Percentiles rank a stretch among this genome's conserved stretches.
These are phyloP conservation scores for Carex arenaria DNA, from an alignment of 202 grass and related monocot genomes.

Conservation along the genomic window DNA sequence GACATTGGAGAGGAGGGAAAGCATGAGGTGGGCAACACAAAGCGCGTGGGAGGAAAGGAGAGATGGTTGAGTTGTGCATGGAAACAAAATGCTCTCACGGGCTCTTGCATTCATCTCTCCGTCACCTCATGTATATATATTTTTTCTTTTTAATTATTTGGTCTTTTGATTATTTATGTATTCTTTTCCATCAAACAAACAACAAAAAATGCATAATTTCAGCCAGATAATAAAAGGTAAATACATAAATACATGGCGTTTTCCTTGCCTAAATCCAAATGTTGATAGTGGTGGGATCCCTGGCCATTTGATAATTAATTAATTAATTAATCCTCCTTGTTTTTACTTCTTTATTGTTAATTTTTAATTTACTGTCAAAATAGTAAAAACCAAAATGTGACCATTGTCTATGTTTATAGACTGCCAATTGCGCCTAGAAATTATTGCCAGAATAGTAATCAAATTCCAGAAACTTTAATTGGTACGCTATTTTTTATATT, in stretches of 20 bases:
- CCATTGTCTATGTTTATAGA: background rate
- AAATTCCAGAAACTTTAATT: no score
- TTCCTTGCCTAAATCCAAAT: conserved; percentile 3
- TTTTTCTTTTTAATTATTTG: background rate
- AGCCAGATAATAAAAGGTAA: background rate
- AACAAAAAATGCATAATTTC: background rate
- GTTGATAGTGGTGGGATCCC: background rate
- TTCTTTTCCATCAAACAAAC: background rate
- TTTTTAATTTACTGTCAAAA: background rate
- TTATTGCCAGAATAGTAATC: no score
- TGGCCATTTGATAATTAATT: no score
- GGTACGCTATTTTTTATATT: no score
- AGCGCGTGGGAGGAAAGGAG: background rate
- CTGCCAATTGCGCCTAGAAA: background rate
- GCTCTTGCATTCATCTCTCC: conserved; percentile 6
- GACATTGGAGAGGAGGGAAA: background rate
- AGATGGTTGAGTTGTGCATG: conserved; percentile 2
- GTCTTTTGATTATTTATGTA: background rate
- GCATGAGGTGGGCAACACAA: background rate
- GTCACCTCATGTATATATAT: background rate
- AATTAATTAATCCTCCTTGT: background rate
- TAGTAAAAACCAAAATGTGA: background rate
- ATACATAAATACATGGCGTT: background rate
- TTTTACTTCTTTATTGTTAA: background rate
- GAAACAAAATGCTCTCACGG: conserved; percentile 14